These are phyloP conservation scores for Lactuca sativa DNA, from an alignment of 129 eudicot genomes.

Conservation along the genomic window DNA sequence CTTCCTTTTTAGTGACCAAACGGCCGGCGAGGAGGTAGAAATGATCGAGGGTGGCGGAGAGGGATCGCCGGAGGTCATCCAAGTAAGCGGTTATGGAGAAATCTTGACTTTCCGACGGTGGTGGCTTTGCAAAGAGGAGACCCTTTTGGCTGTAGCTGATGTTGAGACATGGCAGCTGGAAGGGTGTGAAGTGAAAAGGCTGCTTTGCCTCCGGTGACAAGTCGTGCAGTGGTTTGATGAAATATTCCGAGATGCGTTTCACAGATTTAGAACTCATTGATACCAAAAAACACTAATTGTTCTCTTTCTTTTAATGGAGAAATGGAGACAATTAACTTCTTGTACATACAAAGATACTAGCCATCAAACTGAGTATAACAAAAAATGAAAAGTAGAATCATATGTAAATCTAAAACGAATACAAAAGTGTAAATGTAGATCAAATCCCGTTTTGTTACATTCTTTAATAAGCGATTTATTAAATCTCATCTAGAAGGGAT, in stretches of 20 bases:
- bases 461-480: too few species aligned
- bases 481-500: too few species aligned
- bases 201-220: neutral
- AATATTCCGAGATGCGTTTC: constrained; percentile 29
- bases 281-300: neutral
- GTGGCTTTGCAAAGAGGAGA: constrained; percentile 31
- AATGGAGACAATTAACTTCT: neutral
- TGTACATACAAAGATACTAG: too few species aligned
- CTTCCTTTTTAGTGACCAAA: constrained; percentile 29
- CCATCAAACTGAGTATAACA: too few species aligned
- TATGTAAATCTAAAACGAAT: too few species aligned
- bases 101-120: neutral
- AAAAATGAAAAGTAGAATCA: too few species aligned
- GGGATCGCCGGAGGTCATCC: constrained; percentile 33
- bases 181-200: constrained; percentile 29
- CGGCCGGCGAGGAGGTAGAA: constrained; percentile 59
- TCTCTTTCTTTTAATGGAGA: too few species aligned
- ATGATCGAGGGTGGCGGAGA: constrained; percentile 37
- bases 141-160: constrained; percentile 31
- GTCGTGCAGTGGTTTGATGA: constrained; percentile 2
- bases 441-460: too few species aligned
- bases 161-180: constrained; percentile 15
- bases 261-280: neutral
- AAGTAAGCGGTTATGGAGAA: constrained; percentile 18
- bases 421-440: too few species aligned